phyloP scores from a whole-genome alignment of 164 flowering plant genomes.

The grape (Vitis vinifera) region DNA sequence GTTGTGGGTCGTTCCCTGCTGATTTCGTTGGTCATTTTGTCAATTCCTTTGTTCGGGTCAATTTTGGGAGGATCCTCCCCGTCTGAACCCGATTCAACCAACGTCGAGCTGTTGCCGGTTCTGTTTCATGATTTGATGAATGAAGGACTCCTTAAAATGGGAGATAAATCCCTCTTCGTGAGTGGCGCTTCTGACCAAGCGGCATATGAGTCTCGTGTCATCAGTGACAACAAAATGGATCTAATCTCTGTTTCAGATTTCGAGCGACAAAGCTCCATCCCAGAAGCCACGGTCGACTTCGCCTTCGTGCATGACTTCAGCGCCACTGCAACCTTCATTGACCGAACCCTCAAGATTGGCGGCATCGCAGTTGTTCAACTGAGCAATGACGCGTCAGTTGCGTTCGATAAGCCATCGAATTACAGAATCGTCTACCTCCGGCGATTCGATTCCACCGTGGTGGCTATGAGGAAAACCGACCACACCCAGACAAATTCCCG shows the following conservation, averaged over 20 bases:
- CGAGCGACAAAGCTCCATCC: conserved; percentile 27
- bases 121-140: conserved; percentile 52
- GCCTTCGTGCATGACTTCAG: conserved; percentile 22
- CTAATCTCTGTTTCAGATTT: conserved; percentile 26
- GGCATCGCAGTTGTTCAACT: conserved; percentile 50
- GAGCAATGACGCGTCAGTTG: conserved; percentile 12
- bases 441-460: conserved; percentile 35
- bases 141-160: conserved; percentile 49
- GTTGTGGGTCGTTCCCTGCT: conserved; percentile 51
- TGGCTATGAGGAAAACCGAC: conserved; percentile 51
- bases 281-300: conserved; percentile 40
- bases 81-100: neutral
- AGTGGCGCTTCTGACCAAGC: conserved; percentile 5
- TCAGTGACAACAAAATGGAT: conserved; percentile 24
- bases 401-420: conserved; percentile 33
- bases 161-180: conserved; percentile 38
- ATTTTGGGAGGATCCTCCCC: conserved; percentile 4
- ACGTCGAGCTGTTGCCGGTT: conserved; percentile 17
- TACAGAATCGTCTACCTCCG: conserved; percentile 60
- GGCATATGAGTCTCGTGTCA: conserved; percentile 4
- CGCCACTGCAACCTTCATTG: conserved; percentile 28
- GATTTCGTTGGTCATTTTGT: conserved; percentile 40
- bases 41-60: conserved; percentile 43
- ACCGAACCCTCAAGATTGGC: conserved; percentile 43
- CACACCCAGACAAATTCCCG: neutral